Evolutionary conservation across 257 asterid species (phyloP).

Genomic region (Solanum habrochaites): DNA sequence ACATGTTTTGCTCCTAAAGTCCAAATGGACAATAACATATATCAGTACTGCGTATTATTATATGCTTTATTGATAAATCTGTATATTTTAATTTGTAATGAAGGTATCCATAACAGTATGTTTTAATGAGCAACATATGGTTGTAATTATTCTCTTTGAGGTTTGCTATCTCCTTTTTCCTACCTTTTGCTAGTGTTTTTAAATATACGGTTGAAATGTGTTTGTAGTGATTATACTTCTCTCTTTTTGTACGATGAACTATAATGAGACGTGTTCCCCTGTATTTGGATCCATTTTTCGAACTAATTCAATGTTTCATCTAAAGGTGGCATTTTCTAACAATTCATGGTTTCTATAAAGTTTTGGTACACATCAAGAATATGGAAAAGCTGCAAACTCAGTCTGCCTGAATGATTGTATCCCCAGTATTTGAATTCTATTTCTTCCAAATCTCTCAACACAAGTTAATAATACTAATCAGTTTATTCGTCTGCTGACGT

Average conservation of each 20-base stretch:
- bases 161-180: not conserved
- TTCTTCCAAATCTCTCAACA: not conserved
- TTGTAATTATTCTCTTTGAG: not conserved
- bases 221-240: not conserved
- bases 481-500: not conserved
- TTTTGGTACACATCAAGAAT: not conserved
- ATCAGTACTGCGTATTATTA: not conserved
- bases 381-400: not conserved
- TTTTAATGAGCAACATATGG: not conserved
- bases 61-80: not conserved
- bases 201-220: not conserved
- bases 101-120: not conserved
- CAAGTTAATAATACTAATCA: not conserved
- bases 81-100: not conserved
- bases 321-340: no score
- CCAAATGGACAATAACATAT: not conserved
- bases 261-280: not conserved
- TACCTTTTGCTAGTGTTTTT: not conserved
- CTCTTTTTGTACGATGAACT: not conserved
- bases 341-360: not conserved
- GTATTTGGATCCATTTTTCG: not conserved
- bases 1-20: no score
- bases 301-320: no score
- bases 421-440: not conserved
- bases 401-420: not conserved